Evolutionary conservation across 139 green algal species (phyloP).

Genomic region (Yamagishiella unicocca): DNA sequence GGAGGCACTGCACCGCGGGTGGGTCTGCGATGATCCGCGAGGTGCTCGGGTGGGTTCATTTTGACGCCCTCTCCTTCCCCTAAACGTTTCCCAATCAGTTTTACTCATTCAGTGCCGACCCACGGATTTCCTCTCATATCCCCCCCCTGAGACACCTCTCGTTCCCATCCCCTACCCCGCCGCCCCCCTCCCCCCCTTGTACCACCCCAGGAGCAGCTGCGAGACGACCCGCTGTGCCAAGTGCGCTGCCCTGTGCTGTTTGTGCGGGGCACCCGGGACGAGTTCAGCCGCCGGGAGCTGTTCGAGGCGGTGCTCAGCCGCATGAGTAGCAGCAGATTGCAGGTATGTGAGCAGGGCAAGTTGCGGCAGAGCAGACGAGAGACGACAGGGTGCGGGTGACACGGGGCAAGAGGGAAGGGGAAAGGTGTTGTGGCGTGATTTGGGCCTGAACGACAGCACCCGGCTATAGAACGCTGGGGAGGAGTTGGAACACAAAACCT

Average conservation of each 20-base stretch:
- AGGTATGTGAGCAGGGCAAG: background rate
- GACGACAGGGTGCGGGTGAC: background rate
- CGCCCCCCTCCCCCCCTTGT: background rate
- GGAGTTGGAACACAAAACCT: no score
- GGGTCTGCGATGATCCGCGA: no score
- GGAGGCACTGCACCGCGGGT: no score
- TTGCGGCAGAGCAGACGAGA: background rate
- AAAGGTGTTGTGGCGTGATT: no score
- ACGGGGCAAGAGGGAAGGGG: background rate
- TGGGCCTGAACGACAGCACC: no score
- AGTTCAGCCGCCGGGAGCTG: conserved; percentile 35
- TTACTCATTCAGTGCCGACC: no score
- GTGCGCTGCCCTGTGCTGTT: conserved; percentile 64
- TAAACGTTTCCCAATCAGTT: no score
- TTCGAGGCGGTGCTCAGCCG: background rate
- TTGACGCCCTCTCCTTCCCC: no score
- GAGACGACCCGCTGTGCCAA: conserved; percentile 54
- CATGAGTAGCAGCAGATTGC: conserved; percentile 20
- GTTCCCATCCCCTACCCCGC: background rate
- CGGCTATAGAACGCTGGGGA: no score
- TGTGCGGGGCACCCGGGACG: conserved; percentile 63
- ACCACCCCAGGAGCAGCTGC: conserved; percentile 42
- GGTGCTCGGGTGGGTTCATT: no score
- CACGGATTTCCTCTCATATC: no score
- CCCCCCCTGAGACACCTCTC: no score